Evolutionary conservation across 192 early-diverging fungal genomes (phyloP), one percentile per base, ranked within the genome.

Genomic region (Dimargaris cristalligena): DNA sequence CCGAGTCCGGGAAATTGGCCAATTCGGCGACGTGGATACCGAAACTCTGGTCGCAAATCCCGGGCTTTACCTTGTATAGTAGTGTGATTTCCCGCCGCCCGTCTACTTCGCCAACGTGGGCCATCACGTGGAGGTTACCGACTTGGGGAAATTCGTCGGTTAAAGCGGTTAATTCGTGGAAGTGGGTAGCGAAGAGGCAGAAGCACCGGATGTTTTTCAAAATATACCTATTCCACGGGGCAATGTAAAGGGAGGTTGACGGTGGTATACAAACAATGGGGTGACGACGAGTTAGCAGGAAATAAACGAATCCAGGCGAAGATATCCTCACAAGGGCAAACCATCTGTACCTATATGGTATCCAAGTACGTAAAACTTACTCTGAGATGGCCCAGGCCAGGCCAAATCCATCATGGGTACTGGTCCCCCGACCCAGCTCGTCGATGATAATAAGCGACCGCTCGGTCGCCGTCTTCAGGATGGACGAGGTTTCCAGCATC

Each of bases 11-110:
- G 59, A 98, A 96, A 59, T 85, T 81, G 2, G 92, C 92, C 62
- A 98, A 62, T 64, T 92, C 87, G 0, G 95, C 95, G 23, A 98
- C 95, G 66, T 98, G 92, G 58, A 98, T 98, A 46, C 95, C 95
- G 76, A 96, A 98, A 61, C 89, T 92, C 66, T 98, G 89, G 67
- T 96, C 92, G 64, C 91, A 93, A 0, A 88, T 80, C 25, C 94
- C 65, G 44, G 65, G 34, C 22, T 65, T 75, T 9, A 99, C 88
- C 66, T 87, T 90, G 72, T 99, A 99, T 44, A 99, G 71, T 25
- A 99, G 69, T 0, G 92, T 93, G 26, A 99, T 81, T 10, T 82
- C 79, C 0, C 79, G 66, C n/a, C 60, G 52, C 18, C 62, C 63
- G 16, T 63, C 65, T 20, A 33, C 61, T 18, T 67, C 55, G n/a